phyloP scores from a whole-genome alignment of 106 monocot genomes.

The Gastrodia elata region DNA sequence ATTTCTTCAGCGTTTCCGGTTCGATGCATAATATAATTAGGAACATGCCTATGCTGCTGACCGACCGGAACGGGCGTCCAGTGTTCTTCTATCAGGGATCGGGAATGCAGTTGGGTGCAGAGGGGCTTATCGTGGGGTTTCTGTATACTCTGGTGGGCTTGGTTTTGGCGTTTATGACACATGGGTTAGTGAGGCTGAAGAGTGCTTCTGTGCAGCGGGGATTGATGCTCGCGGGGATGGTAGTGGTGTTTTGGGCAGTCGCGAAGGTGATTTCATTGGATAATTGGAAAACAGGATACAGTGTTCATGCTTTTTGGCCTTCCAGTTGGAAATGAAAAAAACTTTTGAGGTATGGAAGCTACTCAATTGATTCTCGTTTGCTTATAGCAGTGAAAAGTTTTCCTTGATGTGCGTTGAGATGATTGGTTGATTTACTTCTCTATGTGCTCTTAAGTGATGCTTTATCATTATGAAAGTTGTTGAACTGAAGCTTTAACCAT shows the following conservation, averaged over 20 bases:
- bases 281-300: constrained; percentile 99
- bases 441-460: background rate
- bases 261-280: constrained; percentile 79
- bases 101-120: constrained; percentile 91
- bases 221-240: constrained; percentile 57
- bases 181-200: constrained; percentile 46
- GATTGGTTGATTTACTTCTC: background rate
- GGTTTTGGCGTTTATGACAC: constrained; percentile 61
- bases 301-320: constrained; percentile 82
- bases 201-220: constrained; percentile 44
- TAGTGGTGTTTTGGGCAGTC: constrained; percentile 79
- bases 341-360: background rate
- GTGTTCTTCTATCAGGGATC: constrained; percentile 93
- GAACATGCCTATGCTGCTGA: constrained; percentile 68
- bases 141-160: constrained; percentile 84
- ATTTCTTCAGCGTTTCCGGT: constrained; percentile 94
- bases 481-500: background rate
- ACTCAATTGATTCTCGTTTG: background rate
- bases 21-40: constrained; percentile 87
- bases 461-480: constrained; percentile 1
- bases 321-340: constrained; percentile 55
- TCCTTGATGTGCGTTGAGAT: background rate
- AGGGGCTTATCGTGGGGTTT: constrained; percentile 81
- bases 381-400: background rate
- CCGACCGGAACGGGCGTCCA: constrained; percentile 34